These are phyloP conservation scores for Apiotrichum veenhuisii DNA, from an alignment of 1,284 basidiomycete species.

Conservation along the genomic window DNA sequence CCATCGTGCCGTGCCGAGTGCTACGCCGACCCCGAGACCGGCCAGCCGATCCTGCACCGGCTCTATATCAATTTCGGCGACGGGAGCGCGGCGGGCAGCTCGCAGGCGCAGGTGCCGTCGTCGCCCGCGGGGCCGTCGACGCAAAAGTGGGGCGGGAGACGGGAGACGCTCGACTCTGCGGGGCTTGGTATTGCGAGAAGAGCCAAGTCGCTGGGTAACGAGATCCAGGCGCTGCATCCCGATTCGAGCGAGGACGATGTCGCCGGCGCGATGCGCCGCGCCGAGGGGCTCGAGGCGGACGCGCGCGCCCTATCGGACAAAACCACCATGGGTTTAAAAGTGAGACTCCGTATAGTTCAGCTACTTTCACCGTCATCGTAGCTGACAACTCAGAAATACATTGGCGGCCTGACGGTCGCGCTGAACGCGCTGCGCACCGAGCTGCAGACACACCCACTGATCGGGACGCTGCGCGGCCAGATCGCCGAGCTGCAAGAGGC, in stretches of 20 bases:
- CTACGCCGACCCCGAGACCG: conserved; percentile 34
- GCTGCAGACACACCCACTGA: conserved; percentile 21
- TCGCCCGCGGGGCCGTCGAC: not conserved
- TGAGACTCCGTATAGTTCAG: conserved; percentile 8
- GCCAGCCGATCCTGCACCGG: conserved; percentile 31
- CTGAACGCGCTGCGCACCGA: conserved; percentile 25
- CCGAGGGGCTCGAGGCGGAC: conserved; percentile 20
- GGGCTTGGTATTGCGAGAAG: conserved; percentile 31
- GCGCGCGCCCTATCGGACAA: conserved; percentile 20
- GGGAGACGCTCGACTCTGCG: conserved; percentile 19
- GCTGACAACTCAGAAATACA: conserved; percentile 29
- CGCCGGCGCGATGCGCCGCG: conserved; percentile 19
- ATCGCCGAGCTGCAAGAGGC: not conserved
- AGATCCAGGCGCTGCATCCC: conserved; percentile 20
- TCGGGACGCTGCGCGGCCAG: conserved; percentile 11
- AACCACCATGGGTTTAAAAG: conserved; percentile 30
- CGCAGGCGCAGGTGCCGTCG: not conserved
- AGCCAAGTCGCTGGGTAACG: conserved; percentile 26
- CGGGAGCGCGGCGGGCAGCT: not conserved
- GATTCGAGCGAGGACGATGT: conserved; percentile 28
- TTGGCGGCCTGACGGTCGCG: conserved; percentile 27
- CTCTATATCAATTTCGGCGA: conserved; percentile 36
- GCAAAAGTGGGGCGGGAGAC: not conserved
- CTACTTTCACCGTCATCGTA: no score
- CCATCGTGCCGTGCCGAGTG: conserved; percentile 39